These are phyloP conservation scores for Zygosaccharomyces bailii DNA, from an alignment of 805 yeast genomes.

Conservation along the genomic window DNA sequence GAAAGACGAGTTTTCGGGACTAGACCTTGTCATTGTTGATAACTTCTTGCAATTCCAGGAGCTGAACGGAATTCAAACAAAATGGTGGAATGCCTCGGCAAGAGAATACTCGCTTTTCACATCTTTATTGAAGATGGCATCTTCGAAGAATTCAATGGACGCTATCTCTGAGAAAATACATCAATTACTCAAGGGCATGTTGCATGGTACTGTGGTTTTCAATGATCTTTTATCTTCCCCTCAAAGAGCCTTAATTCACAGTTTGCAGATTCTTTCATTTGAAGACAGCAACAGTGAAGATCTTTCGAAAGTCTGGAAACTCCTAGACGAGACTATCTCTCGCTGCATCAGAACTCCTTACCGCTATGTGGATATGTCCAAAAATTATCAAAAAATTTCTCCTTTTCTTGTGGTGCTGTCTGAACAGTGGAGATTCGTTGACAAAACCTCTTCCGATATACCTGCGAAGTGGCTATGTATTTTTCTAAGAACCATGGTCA, in stretches of 20 bases:
- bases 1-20: slow-evolving; percentile 40
- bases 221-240: slow-evolving; percentile 52
- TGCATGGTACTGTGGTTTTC: slow-evolving; percentile 53
- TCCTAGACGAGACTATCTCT: slow-evolving; percentile 73
- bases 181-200: slow-evolving; percentile 47
- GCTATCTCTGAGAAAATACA: slow-evolving; percentile 44
- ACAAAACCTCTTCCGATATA: slow-evolving; percentile 27
- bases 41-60: slow-evolving; percentile 61
- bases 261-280: slow-evolving; percentile 37
- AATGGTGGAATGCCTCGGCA: slow-evolving; percentile 72
- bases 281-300: slow-evolving; percentile 13
- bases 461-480: slow-evolving; percentile 49
- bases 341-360: slow-evolving; percentile 74
- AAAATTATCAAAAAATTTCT: slow-evolving; percentile 40
- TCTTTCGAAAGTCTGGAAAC: slow-evolving; percentile 47
- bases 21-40: slow-evolving; percentile 58
- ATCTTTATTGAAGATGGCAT: slow-evolving; percentile 53
- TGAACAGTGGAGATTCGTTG: slow-evolving; percentile 67
- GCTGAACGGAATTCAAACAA: slow-evolving; percentile 48
- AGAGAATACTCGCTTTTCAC: slow-evolving; percentile 61
- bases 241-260: slow-evolving; percentile 48
- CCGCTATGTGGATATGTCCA: slow-evolving; percentile 68
- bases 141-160: slow-evolving; percentile 30
- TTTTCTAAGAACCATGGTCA: slow-evolving; percentile 44
- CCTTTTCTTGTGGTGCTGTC: slow-evolving; percentile 55